These are phyloP conservation scores for Dendryphion nanum DNA, from an alignment of 2,329 filamentous ascomycete genomes.

Conservation along the genomic window DNA sequence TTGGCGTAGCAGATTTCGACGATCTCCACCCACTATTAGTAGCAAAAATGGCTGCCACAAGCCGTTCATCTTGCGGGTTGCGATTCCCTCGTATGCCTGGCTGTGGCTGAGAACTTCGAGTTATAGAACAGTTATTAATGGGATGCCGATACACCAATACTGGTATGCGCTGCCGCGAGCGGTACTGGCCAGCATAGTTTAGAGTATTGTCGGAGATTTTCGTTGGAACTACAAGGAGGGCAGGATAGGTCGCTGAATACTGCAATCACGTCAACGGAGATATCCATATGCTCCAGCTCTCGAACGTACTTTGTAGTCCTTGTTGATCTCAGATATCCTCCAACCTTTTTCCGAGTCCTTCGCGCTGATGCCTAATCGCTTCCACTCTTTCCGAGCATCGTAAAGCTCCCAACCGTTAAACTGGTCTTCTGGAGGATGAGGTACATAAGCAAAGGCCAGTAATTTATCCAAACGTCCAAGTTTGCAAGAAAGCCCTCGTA, in stretches of 20 bases:
- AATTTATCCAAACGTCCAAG: conserved; percentile 82
- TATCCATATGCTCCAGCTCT: neutral
- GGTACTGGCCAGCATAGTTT: conserved; percentile 87
- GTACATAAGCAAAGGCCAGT: conserved; percentile 84
- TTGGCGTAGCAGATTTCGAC: conserved; percentile 22
- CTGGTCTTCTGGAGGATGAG: conserved; percentile 69
- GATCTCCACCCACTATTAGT: conserved; percentile 50
- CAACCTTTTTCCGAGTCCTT: conserved; percentile 79
- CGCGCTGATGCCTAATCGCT: conserved; percentile 79
- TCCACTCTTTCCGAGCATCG: conserved; percentile 80
- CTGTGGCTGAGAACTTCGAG: conserved; percentile 86
- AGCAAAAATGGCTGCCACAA: conserved; percentile 89
- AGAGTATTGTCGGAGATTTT: conserved; percentile 95
- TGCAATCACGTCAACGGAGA: conserved; percentile 16
- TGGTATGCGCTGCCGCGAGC: conserved; percentile 85
- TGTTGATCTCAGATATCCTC: conserved; percentile 88
- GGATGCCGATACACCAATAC: conserved; percentile 92
- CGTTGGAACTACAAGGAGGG: conserved; percentile 77
- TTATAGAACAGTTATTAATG: conserved; percentile 95
- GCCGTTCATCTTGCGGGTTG: conserved; percentile 92
- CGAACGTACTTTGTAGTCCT: conserved; percentile 65
- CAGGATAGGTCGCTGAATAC: conserved; percentile 93
- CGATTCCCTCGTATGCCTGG: conserved; percentile 83
- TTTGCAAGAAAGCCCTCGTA: conserved; percentile 77
- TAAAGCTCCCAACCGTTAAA: conserved; percentile 83